These are phyloP conservation scores for Yarrowia osloensis DNA, from an alignment of 805 yeast species.

Conservation along the genomic window DNA sequence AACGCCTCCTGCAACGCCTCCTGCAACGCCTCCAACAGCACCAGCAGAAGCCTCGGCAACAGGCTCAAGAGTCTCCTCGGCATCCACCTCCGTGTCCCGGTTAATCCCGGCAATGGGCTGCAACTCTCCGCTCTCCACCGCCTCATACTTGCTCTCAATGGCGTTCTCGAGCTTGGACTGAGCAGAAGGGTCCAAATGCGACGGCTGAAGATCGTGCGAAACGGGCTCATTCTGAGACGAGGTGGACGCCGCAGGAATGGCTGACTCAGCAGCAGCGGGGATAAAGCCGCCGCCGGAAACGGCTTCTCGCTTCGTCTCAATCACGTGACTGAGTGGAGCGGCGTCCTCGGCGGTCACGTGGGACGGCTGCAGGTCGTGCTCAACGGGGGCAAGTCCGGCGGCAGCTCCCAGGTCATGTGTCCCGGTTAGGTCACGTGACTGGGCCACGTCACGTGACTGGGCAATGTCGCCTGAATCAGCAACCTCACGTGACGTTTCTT, in stretches of 20 bases:
- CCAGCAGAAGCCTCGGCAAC: background rate
- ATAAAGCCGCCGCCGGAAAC: background rate
- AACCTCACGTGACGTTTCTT: too few relatives aligned
- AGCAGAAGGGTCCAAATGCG: background rate
- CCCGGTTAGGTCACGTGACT: too few relatives aligned
- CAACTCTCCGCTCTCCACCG: background rate
- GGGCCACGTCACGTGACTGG: too few relatives aligned
- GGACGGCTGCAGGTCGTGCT: conserved; percentile 4
- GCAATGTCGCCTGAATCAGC: too few relatives aligned
- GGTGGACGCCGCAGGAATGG: background rate
- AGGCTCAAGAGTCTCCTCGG: background rate
- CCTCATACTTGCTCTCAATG: background rate
- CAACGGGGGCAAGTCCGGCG: background rate
- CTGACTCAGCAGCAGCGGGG: background rate
- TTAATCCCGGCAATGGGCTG: conserved; percentile 1
- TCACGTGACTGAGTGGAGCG: background rate
- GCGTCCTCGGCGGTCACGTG: background rate
- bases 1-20: too few relatives aligned
- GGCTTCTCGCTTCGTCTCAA: background rate
- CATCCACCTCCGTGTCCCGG: background rate
- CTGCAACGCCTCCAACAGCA: background rate
- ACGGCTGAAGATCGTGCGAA: conserved; percentile 8
- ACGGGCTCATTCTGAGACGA: background rate
- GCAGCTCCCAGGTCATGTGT: too few relatives aligned
- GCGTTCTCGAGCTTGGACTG: background rate